Evolutionary conservation across 2,329 filamentous ascomycete genomes (phyloP), one percentile per base, ranked within the genome.

Genomic region (Talaromyces funiculosus): DNA sequence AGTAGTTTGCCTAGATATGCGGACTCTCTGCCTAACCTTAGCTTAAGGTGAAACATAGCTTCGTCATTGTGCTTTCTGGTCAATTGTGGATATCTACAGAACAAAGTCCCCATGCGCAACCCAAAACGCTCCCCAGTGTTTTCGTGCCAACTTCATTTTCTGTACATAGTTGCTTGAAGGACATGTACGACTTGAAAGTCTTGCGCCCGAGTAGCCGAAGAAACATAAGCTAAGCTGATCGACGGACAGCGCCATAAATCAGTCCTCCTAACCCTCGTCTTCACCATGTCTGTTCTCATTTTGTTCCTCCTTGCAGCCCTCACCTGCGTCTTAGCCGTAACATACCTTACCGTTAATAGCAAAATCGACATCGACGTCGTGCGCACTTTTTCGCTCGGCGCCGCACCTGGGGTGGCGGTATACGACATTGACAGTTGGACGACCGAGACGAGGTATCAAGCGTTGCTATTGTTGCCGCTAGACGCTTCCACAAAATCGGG

Each of bases 391-490:
- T 10, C 47, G 10, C n/a, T 16, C 29, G n/a, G n/a, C n/a, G 9
- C 26, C 10, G 29, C 10, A 14, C 47, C 8, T 33, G 29, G 5
- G 26, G 49, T 4, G 22, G 26, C 3, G n/a, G 38, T 26, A 14
- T 61, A 57, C 20, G 33, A 16, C 7, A 61, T 61, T 35, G 59
- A 61, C 20, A 61, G 43, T 31, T 61, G 59, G 59, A 61, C 45
- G 26, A 53, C 59, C 3, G 59, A 61, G 7, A 61, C 59, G 24
- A 53, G 59, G 59, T 61, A 61, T 24, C 42, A 31, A 61, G 59
- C 59, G 7, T 14, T 61, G 12, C 20, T 53, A 1, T 29, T 51
- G 5, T 26, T 61, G 26, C 59, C 53, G n/a, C 53, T 61, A 37
- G 51, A 54, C 6, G 18, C 12, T 3, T 9, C 9, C n/a, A 56